phyloP scores from a whole-genome alignment of 345 rosid species.

The Eucalyptus albens region DNA sequence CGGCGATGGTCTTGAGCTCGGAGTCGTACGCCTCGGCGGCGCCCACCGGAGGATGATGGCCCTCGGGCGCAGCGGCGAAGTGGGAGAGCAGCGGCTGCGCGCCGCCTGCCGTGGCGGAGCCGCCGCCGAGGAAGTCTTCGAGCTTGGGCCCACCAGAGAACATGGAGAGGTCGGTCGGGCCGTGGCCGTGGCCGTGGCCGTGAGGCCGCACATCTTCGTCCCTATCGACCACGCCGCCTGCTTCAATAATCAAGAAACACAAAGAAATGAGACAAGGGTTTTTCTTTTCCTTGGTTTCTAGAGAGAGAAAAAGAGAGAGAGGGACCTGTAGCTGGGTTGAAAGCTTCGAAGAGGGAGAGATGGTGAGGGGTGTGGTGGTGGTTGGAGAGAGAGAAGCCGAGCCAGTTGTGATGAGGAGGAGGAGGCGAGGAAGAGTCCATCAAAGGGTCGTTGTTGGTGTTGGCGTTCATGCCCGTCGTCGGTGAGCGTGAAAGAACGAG shows the following conservation, averaged over 20 bases:
- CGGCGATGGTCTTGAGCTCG: conserved; percentile 69
- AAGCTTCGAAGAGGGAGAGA: conserved; percentile 38
- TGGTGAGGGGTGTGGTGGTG: conserved; percentile 6
- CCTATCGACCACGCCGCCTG: conserved; percentile 1
- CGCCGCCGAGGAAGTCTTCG: conserved; percentile 64
- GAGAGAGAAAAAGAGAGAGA: not conserved
- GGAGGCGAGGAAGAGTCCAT: conserved; percentile 24
- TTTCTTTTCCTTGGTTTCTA: not conserved
- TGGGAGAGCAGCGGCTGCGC: not conserved
- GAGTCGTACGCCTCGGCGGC: conserved; percentile 28
- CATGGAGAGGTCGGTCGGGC: conserved; percentile 23
- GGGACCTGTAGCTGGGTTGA: conserved; percentile 6
- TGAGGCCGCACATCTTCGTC: not conserved
- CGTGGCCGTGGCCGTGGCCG: not conserved
- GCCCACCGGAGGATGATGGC: not conserved
- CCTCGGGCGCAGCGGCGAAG: conserved; percentile 4
- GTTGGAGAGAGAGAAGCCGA: conserved; percentile 42
- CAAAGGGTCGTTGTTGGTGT: not conserved
- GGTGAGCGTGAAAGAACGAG: not conserved
- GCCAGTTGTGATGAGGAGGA: conserved; percentile 18
- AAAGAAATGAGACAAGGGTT: not conserved
- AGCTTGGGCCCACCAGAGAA: conserved; percentile 55
- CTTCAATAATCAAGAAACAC: not conserved
- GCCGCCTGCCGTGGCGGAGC: conserved; percentile 6
- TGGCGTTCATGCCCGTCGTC: conserved; percentile 3